phyloP scores from a whole-genome alignment of 345 rosid genomes.

The Gossypium rotundifolium region DNA sequence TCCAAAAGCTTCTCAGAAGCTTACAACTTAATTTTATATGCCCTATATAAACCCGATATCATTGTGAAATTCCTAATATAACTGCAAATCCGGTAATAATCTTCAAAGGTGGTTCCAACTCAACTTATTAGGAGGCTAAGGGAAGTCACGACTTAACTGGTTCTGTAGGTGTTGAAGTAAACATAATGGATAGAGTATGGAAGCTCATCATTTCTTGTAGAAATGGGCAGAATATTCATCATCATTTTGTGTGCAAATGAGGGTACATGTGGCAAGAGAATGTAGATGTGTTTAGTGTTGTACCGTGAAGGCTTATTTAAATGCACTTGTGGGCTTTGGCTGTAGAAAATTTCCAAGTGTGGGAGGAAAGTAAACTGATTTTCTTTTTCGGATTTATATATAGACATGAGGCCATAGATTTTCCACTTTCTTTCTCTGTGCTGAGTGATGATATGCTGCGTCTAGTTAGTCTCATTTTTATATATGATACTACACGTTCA shows the following conservation, averaged over 20 bases:
- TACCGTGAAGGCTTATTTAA: neutral
- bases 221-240: neutral
- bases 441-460: neutral
- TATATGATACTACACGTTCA: neutral
- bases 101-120: neutral
- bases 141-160: neutral
- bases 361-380: neutral
- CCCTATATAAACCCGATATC: neutral
- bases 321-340: neutral
- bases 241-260: neutral
- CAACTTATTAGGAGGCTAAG: neutral
- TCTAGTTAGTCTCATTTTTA: neutral
- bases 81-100: neutral
- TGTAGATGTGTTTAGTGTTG: neutral
- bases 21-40: neutral
- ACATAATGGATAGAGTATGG: neutral
- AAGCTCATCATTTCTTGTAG: constrained; percentile 1
- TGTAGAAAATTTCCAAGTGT: neutral
- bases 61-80: neutral
- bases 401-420: neutral
- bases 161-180: neutral
- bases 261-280: neutral
- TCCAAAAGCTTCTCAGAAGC: neutral
- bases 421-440: neutral
- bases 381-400: neutral